phyloP scores from a whole-genome alignment of 306 rosid genomes.

The Oxytropis ochrocephala region DNA sequence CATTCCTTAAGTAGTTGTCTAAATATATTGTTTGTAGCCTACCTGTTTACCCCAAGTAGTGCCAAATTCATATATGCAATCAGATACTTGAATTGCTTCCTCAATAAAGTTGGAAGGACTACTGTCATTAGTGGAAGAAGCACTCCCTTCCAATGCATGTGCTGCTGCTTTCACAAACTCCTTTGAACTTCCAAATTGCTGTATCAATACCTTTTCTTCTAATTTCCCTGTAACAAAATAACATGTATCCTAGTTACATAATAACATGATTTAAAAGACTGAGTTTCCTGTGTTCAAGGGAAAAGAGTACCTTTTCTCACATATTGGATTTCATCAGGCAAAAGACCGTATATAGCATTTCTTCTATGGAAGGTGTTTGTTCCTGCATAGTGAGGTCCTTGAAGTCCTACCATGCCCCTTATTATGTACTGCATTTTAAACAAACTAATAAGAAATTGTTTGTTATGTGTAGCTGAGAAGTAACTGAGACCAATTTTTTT shows the following conservation, averaged over 20 bases:
- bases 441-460: background rate
- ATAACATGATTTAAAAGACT: no score
- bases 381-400: conserved; percentile 50
- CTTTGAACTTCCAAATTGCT: conserved; percentile 49
- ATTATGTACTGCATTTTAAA: conserved; percentile 17
- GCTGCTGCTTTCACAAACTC: conserved; percentile 38
- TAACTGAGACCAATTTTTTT: background rate
- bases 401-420: conserved; percentile 44
- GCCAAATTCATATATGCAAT: conserved; percentile 41
- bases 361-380: conserved; percentile 60
- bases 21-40: no score
- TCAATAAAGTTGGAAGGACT: conserved; percentile 15
- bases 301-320: conserved; percentile 13
- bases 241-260: background rate
- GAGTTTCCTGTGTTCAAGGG: background rate
- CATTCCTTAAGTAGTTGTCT: no score
- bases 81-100: conserved; percentile 38
- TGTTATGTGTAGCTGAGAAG: background rate
- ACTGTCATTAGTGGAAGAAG: background rate
- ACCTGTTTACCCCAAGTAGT: conserved; percentile 65
- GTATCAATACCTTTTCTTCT: conserved; percentile 4
- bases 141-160: conserved; percentile 26
- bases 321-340: conserved; percentile 18
- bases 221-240: conserved; percentile 21
- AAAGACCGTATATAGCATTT: conserved; percentile 55